Percentiles rank a stretch among this genome's conserved stretches.
These are phyloP conservation scores for Clavaria fumosa DNA, from an alignment of 768 basidiomycete genomes.

Conservation along the genomic window DNA sequence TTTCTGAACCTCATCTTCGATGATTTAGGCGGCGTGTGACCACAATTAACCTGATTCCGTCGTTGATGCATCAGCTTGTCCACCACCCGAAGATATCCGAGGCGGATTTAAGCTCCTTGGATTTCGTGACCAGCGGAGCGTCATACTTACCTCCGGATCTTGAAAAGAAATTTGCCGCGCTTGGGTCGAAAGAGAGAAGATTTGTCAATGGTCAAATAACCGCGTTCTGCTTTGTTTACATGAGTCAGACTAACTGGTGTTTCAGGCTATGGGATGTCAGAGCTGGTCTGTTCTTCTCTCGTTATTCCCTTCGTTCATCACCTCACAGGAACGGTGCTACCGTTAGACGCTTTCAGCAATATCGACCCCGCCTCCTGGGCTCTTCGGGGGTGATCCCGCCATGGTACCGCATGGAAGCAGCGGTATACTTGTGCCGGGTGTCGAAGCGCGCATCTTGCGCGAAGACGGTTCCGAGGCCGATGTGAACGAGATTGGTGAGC, in stretches of 20 bases:
- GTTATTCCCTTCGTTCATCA: not conserved
- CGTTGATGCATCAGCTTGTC: constrained; percentile 48
- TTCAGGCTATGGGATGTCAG: constrained; percentile 59
- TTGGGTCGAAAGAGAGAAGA: constrained; percentile 21
- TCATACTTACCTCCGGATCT: constrained; percentile 53
- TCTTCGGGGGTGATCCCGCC: constrained; percentile 29
- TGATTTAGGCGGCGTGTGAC: constrained; percentile 38
- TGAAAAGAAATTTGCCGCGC: constrained; percentile 22
- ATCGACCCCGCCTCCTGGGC: constrained; percentile 27
- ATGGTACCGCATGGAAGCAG: constrained; percentile 32
- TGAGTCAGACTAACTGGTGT: not conserved
- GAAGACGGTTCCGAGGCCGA: constrained; percentile 42
- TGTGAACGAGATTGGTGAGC: constrained; percentile 46
- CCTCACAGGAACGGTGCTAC: not conserved
- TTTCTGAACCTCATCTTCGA: not conserved
- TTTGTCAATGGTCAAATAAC: constrained; percentile 10
- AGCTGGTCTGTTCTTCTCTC: constrained; percentile 21
- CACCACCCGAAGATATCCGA: constrained; percentile 34
- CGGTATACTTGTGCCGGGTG: constrained; percentile 44
- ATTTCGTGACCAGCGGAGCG: constrained; percentile 34
- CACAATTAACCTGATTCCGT: constrained; percentile 38
- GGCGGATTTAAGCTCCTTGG: constrained; percentile 38
- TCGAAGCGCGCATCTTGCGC: constrained; percentile 46
- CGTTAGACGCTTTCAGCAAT: constrained; percentile 41
- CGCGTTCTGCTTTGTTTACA: not conserved